phyloP scores from a whole-genome alignment of 306 rosid species.

The Inga oerstediana region DNA sequence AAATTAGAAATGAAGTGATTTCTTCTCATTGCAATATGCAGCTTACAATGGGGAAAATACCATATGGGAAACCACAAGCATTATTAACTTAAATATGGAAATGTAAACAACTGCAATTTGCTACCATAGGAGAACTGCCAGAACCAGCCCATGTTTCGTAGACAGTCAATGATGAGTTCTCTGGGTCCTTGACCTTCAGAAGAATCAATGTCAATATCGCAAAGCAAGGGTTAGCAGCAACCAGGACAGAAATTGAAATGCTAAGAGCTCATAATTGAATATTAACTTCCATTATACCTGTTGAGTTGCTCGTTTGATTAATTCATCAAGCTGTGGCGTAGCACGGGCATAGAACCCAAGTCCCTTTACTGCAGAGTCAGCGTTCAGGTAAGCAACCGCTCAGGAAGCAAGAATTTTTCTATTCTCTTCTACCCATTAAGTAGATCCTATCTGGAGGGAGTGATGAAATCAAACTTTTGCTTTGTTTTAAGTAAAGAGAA shows the following conservation, averaged over 20 bases:
- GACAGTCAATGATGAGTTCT: neutral
- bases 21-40: neutral
- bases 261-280: neutral
- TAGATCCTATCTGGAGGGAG: neutral
- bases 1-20: neutral
- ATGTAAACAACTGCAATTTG: neutral
- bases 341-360: neutral
- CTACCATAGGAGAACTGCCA: neutral
- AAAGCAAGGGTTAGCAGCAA: neutral
- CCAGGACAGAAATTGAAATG: neutral
- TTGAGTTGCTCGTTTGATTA: neutral
- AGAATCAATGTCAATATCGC: neutral
- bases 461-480: neutral
- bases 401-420: neutral
- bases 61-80: neutral
- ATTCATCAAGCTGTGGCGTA: neutral
- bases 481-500: neutral
- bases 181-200: neutral
- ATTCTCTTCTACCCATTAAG: neutral
- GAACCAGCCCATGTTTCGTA: neutral
- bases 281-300: neutral
- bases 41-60: neutral
- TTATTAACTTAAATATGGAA: neutral
- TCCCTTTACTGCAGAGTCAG: neutral
- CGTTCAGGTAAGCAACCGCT: neutral